Evolutionary conservation across 257 asterid species (phyloP).

Genomic region (Euphrasia confusa): DNA sequence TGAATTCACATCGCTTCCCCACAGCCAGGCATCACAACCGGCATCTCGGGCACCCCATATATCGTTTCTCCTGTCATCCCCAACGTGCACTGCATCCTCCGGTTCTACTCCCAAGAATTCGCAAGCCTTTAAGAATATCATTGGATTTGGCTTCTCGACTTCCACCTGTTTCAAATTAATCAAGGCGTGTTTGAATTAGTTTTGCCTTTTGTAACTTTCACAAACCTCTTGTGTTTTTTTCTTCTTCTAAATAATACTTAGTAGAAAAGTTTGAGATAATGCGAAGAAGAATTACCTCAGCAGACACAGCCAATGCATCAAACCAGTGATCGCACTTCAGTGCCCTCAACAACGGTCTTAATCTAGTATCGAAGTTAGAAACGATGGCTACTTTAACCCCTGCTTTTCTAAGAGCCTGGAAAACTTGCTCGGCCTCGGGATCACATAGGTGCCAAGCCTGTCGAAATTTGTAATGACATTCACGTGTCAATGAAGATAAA

Average conservation of each 20-base stretch:
- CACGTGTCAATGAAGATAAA: not conserved
- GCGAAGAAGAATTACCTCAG: constrained; percentile 54
- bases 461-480: constrained; percentile 13
- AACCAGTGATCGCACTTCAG: constrained; percentile 95
- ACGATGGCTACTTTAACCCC: constrained; percentile 89
- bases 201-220: too few species aligned
- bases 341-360: constrained; percentile 80
- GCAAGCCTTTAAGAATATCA: constrained; percentile 87
- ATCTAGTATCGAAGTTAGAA: constrained; percentile 87
- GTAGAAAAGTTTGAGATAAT: not conserved
- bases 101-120: constrained; percentile 84
- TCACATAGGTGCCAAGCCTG: constrained; percentile 99
- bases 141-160: constrained; percentile 99
- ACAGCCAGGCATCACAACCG: constrained; percentile 98
- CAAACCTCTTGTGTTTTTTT: too few species aligned
- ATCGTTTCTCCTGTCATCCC: constrained; percentile 96
- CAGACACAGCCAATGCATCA: constrained; percentile 96
- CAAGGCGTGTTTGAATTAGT: not conserved
- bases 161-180: constrained; percentile 53
- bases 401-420: constrained; percentile 66
- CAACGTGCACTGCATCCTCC: constrained; percentile 95
- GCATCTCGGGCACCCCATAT: constrained; percentile 99
- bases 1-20: constrained; percentile 94
- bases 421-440: constrained; percentile 83
- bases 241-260: not conserved